Conservation (phyloP, 495 filamentous ascomycete genomes). For the Pseudevernia furfuracea region DNA sequence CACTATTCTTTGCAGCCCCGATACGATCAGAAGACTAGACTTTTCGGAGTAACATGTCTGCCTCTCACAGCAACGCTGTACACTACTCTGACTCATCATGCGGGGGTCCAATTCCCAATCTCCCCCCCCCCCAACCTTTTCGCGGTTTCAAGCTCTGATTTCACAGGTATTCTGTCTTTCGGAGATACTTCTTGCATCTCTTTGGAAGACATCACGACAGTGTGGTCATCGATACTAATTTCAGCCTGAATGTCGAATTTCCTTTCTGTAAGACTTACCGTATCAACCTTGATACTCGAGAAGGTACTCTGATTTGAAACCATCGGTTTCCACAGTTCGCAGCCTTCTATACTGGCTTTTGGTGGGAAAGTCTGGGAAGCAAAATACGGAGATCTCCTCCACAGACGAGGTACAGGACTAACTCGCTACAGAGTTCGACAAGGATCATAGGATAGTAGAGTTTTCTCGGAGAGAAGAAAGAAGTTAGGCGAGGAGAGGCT, state of each 20-base stretch:
- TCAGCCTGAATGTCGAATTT: not conserved
- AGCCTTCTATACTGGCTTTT: not conserved
- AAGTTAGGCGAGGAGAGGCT: not conserved
- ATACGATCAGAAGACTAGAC: not conserved
- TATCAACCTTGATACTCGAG: not conserved
- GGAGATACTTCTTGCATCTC: not conserved
- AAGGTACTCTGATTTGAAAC: too few relatives aligned
- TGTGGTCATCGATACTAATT: not conserved
- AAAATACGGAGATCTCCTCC: not conserved
- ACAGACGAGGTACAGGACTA: too few relatives aligned
- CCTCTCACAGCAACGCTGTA: not conserved
- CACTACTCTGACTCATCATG: not conserved
- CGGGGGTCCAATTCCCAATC: not conserved
- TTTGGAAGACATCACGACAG: not conserved
- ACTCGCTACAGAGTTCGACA: not conserved
- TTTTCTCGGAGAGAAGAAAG: not conserved
- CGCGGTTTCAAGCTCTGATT: not conserved
- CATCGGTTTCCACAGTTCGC: not conserved
- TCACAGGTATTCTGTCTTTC: not conserved
- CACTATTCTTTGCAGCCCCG: not conserved
- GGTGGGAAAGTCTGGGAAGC: not conserved
- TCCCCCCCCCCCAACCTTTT: not conserved
- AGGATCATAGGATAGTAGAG: not conserved
- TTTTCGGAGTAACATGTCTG: not conserved
- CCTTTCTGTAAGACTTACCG: not conserved